Percentiles rank a stretch among this genome's conserved stretches.
Evolutionary conservation across 257 asterid genomes (phyloP).

Genomic region (Nicotiana noctiflora): DNA sequence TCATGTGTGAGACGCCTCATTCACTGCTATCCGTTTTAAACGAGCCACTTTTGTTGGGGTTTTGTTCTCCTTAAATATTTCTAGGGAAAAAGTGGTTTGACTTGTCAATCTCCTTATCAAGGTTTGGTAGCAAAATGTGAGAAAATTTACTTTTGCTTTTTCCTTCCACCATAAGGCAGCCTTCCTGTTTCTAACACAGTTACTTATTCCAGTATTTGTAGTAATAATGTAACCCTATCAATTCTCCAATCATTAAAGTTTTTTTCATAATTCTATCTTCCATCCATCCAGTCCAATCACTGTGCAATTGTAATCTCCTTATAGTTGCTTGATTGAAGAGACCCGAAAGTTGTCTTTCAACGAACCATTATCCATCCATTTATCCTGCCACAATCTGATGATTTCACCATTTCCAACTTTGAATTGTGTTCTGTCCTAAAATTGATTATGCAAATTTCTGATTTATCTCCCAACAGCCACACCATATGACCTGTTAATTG

Average conservation of each 20-base stretch:
- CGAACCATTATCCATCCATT: background rate
- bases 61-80: slow-evolving; percentile 2
- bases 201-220: background rate
- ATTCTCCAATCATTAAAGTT: background rate
- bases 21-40: background rate
- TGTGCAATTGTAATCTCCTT: background rate
- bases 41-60: background rate
- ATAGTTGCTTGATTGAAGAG: background rate
- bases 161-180: background rate
- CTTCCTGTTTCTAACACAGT: background rate
- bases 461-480: background rate
- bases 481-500: background rate
- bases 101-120: background rate
- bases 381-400: background rate
- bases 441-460: background rate
- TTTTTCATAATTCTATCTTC: background rate
- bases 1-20: background rate
- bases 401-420: background rate
- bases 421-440: background rate
- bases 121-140: background rate
- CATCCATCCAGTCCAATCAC: background rate
- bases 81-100: background rate
- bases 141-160: background rate
- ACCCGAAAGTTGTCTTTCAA: background rate
- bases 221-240: background rate